Conservation (phyloP, 345 rosid genomes). For the Eucalyptus curtisii region DNA sequence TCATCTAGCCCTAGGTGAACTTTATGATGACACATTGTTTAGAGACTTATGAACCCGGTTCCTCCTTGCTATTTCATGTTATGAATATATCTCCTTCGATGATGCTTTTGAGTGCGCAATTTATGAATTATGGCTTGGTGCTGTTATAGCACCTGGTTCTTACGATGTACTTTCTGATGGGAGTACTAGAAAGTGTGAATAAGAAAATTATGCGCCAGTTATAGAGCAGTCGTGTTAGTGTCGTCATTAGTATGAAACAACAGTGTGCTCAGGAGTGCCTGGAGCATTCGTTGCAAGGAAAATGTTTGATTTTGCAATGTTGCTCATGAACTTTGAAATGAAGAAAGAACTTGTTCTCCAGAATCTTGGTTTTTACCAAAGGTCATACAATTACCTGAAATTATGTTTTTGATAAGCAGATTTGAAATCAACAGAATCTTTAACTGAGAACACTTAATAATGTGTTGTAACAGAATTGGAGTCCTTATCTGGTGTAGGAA, state of each 20-base stretch:
- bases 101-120: neutral
- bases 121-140: neutral
- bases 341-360: neutral
- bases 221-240: neutral
- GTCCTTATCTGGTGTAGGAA: slow-evolving; percentile 93
- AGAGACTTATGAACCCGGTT: neutral
- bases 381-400: neutral
- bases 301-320: neutral
- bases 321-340: neutral
- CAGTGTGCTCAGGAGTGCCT: neutral
- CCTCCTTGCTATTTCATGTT: neutral
- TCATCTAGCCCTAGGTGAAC: neutral
- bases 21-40: neutral
- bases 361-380: neutral
- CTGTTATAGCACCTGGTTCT: neutral
- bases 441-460: slow-evolving; percentile 44
- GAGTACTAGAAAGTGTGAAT: neutral
- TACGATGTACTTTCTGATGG: neutral
- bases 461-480: slow-evolving; percentile 87
- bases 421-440: slow-evolving; percentile 6
- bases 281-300: neutral
- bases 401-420: neutral
- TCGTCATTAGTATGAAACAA: neutral
- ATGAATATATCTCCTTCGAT: neutral
- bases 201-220: neutral